These are phyloP conservation scores for Tubosaeta sp. DNA, from an alignment of 768 basidiomycete species.

Conservation along the genomic window DNA sequence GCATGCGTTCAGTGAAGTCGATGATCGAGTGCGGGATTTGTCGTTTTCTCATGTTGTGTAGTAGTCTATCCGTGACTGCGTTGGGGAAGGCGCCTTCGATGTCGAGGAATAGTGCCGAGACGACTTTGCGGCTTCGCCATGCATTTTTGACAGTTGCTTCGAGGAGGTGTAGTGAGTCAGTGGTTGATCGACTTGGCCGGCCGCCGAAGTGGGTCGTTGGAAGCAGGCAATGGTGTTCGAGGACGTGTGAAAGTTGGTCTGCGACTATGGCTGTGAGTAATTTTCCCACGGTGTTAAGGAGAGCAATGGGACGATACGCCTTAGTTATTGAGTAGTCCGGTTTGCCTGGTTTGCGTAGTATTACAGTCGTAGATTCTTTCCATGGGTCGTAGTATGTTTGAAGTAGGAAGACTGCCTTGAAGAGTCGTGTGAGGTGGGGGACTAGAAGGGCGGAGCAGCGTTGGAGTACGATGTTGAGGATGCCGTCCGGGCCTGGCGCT, in stretches of 20 bases:
- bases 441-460: constrained; percentile 8
- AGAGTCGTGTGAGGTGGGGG: background rate
- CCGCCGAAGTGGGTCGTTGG: background rate
- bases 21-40: constrained; percentile 1
- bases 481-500: constrained; percentile 24
- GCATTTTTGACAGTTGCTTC: background rate
- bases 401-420: background rate
- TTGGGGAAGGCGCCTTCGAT: constrained; percentile 8
- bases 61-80: background rate
- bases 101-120: background rate
- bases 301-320: constrained; percentile 33
- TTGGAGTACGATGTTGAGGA: constrained; percentile 23
- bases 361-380: constrained; percentile 26
- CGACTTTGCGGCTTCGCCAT: background rate
- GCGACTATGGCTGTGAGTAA: background rate
- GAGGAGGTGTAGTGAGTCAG: background rate
- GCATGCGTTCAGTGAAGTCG: constrained; percentile 1
- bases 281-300: constrained; percentile 2
- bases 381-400: constrained; percentile 12
- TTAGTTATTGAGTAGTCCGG: constrained; percentile 31
- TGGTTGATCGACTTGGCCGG: background rate
- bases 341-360: constrained; percentile 36
- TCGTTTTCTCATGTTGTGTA: constrained; percentile 4
- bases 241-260: background rate
- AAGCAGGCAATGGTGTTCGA: background rate